Base-by-base conservation (phyloP, 2,329 filamentous ascomycete genomes). In the Claviceps sorghi region DNA sequence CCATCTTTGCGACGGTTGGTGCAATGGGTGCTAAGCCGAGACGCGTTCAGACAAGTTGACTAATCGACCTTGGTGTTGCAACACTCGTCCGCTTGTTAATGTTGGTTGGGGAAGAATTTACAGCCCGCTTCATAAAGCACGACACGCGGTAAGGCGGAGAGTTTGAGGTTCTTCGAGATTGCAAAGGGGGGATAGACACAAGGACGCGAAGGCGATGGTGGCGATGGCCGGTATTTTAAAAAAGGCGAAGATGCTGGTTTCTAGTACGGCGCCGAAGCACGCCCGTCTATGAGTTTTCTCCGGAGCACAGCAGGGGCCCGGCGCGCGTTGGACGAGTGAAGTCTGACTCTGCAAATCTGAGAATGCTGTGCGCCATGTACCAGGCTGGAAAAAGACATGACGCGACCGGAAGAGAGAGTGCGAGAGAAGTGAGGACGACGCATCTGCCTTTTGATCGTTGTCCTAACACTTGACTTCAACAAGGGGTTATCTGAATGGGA, bases 1-100 rank as follows among this genome's bases (percentile, higher is more conserved):
- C 67, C 74, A 77, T 78, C 44, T 17, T 43, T 22, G 43, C 15
- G 13, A 50, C 15, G 17, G n/a, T 22, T 22, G 6, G 40, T 21
- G 48, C n/a, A 6, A 3, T 13, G 17, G 6, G 40, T 21, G 48
- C n/a, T 11, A 3, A 19, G 17, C 2, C 13, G 38, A 11, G 34
- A 49, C 47, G 4, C 11, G 7, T 17, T 30, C 10, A 21, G n/a
- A 49, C n/a, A 26, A 21, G 29, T n/a, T 43, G n/a, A 17, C 21
- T 40, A 36, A 8, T 40, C 15, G 47, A 29, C 13, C 2, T 41
- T 9, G 38, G n/a, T 22, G n/a, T 17, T 17, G 29, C n/a, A 11
- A 42, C n/a, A 7, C 13, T 43, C 19, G 40, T 34, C 40, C 19
- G 10, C n/a, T 50, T 34, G 38, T 29, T 7, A 7, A 7, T 22